Base-by-base conservation (phyloP, 495 filamentous ascomycete genomes). In the Talaromyces proteolyticus region DNA sequence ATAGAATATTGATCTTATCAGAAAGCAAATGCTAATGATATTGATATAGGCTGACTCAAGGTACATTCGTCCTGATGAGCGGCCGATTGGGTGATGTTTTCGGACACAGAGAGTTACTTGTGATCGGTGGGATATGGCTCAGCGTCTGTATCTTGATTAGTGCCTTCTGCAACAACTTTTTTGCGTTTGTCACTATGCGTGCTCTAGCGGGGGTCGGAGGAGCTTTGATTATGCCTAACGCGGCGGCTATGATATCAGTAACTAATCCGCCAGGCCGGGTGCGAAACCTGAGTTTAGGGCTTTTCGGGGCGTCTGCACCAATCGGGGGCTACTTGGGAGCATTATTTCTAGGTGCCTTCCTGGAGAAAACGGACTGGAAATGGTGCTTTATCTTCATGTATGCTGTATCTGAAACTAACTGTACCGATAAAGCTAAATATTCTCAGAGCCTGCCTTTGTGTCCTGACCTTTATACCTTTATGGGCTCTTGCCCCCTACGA, bases 381-480 rank as follows among this genome's bases (percentile, higher is more conserved):
- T 80, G 74, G 74, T 60, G 74, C 18, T 78, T 80, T 52, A 59
- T 76, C 10, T 68, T 72, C 46, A 63, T 76, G 73, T 75, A 52
- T 43, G 69, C 6, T 36, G 4, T 12, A 41, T 12, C 22, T 25
- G 1, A 5, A 8, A 12, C 18, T 2, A 37, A 36, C 25, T 53
- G 20, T 6, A 44, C 11, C 14, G 0, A 6, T 42, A 6, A 6
- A 22, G 6, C 45, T 41, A 6, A 4, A 2, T 12, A 17, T 21
- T 24, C 40, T 22, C 21, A 72, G 69, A 45, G 61, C 63, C 3
- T 49, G 67, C 23, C 51, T 78, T 12, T 67, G 67, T 19, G 47
- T 65, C 7, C 42, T 67, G 7, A 58, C 60, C 11, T 70, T 69
- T 44, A 44, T 52, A 14, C 51, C 53, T 38, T 52, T 71, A 5